Conservation (phyloP, 306 rosid species). For the Urtica urens region DNA sequence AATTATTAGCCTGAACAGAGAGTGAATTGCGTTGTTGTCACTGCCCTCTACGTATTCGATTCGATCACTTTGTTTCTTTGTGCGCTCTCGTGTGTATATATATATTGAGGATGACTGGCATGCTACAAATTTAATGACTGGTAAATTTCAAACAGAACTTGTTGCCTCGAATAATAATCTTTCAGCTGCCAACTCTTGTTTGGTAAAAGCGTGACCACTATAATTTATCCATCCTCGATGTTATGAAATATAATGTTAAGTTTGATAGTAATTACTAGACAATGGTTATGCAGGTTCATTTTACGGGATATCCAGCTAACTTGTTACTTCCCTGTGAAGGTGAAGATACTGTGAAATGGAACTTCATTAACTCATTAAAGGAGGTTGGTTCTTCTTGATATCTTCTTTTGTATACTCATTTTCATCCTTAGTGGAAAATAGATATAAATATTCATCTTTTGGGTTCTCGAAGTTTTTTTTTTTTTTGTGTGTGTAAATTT, state of each 20-base stretch:
- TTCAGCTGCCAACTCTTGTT: too few relatives aligned
- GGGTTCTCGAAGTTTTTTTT: background rate
- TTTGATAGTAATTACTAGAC: slow-evolving; percentile 11
- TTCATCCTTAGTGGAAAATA: background rate
- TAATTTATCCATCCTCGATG: background rate
- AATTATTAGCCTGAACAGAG: too few relatives aligned
- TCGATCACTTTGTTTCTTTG: too few relatives aligned
- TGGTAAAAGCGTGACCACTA: too few relatives aligned
- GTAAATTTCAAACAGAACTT: too few relatives aligned
- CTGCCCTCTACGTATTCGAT: too few relatives aligned
- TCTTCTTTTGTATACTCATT: slow-evolving; percentile 10
- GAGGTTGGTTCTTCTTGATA: slow-evolving; percentile 45
- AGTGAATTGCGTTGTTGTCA: too few relatives aligned
- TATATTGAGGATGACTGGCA: too few relatives aligned
- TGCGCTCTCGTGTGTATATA: too few relatives aligned
- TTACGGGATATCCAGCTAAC: slow-evolving; percentile 77
- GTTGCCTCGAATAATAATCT: too few relatives aligned
- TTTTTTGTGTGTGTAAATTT: background rate
- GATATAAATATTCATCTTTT: background rate
- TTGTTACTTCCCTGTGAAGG: slow-evolving; percentile 80
- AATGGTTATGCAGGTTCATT: slow-evolving; percentile 57
- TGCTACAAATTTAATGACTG: too few relatives aligned
- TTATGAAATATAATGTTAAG: slow-evolving; percentile 1
- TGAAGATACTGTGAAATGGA: slow-evolving; percentile 85
- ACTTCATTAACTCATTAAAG: slow-evolving; percentile 83